Percentiles rank a stretch among this genome's conserved stretches.
Evolutionary conservation across 495 filamentous ascomycete species (phyloP).

Genomic region (Talaromyces adpressus): DNA sequence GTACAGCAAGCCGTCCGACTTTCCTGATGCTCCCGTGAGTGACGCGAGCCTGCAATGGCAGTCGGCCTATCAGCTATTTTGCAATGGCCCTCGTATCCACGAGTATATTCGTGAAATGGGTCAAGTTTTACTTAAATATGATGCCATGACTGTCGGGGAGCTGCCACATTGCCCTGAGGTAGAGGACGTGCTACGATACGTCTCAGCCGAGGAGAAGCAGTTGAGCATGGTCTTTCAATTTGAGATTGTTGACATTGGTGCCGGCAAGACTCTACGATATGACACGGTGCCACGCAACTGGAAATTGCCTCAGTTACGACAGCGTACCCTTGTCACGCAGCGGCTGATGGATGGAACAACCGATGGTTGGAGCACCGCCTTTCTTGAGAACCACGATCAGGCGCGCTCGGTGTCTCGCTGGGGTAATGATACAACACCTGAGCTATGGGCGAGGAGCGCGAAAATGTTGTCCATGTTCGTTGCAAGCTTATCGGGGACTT

Average conservation of each 20-base stretch:
- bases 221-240: slow-evolving; percentile 53
- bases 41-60: slow-evolving; percentile 33
- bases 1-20: slow-evolving; percentile 40
- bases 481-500: slow-evolving; percentile 42
- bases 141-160: slow-evolving; percentile 46
- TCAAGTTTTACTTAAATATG: slow-evolving; percentile 35
- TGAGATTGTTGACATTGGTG: slow-evolving; percentile 42
- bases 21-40: slow-evolving; percentile 35
- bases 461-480: slow-evolving; percentile 48
- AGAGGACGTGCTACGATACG: slow-evolving; percentile 39
- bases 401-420: slow-evolving; percentile 42
- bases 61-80: slow-evolving; percentile 38
- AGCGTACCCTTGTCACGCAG: slow-evolving; percentile 31
- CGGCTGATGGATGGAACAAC: slow-evolving; percentile 35
- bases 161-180: slow-evolving; percentile 35
- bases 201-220: slow-evolving; percentile 33
- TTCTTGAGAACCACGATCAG: slow-evolving; percentile 43
- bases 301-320: slow-evolving; percentile 33
- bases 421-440: slow-evolving; percentile 34
- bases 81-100: slow-evolving; percentile 52
- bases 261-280: slow-evolving; percentile 28
- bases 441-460: slow-evolving; percentile 35
- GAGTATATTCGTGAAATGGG: slow-evolving; percentile 44
- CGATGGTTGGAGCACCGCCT: slow-evolving; percentile 46
- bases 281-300: slow-evolving; percentile 31